A percentile compares a stretch with the other conserved stretches of the same genome.
phyloP scores from a whole-genome alignment of 495 filamentous ascomycete genomes.

The Cercophora newfieldiana region DNA sequence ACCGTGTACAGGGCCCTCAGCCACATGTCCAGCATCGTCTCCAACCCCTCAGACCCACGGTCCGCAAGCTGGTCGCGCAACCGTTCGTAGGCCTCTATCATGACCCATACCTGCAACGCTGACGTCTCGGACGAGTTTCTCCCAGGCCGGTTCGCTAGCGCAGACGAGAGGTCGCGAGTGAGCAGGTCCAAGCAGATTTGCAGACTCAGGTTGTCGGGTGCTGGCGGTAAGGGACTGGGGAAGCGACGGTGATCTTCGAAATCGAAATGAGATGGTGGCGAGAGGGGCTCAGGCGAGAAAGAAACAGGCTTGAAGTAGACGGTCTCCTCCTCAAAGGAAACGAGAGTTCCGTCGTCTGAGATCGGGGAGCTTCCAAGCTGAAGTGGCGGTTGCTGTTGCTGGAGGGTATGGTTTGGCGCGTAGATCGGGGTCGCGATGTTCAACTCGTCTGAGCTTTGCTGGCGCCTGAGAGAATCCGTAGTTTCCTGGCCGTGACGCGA shows the following conservation, averaged over 20 bases:
- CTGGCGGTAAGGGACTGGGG: conserved; percentile 16
- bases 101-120: conserved; percentile 56
- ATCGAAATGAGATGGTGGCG: conserved; percentile 8
- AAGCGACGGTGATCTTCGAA: not conserved
- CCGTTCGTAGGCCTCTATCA: conserved; percentile 53
- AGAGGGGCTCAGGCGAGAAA: conserved; percentile 32
- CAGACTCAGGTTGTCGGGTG: conserved; percentile 36
- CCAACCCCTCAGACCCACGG: conserved; percentile 26
- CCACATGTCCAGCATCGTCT: conserved; percentile 47
- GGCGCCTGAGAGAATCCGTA: conserved; percentile 4
- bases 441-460: conserved; percentile 19
- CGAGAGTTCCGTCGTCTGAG: conserved; percentile 48
- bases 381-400: not conserved
- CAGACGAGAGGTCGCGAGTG: conserved; percentile 43
- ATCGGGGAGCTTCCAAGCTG: conserved; percentile 28
- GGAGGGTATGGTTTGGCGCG: conserved; percentile 12
- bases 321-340: conserved; percentile 44
- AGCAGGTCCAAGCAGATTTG: conserved; percentile 46
- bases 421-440: conserved; percentile 16
- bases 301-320: conserved; percentile 43
- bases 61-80: conserved; percentile 38
- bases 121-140: conserved; percentile 41
- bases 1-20: conserved; percentile 43
- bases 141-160: conserved; percentile 25
- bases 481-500: conserved; percentile 17